These are phyloP conservation scores for Blastobotrys raffinosifermentans DNA, from an alignment of 1,139 yeast genomes.

Conservation along the genomic window DNA sequence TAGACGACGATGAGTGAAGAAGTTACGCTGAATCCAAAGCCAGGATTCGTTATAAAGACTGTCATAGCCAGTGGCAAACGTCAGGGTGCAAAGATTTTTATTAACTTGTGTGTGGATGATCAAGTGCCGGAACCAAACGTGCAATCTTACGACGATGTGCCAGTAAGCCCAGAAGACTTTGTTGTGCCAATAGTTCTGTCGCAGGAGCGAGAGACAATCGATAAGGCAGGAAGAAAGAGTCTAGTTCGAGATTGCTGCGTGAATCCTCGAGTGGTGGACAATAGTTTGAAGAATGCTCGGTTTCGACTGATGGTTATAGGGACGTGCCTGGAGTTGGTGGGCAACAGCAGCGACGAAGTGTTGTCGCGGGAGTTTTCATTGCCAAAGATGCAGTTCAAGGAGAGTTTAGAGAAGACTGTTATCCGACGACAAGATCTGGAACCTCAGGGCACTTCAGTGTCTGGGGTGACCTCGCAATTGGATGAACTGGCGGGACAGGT, in stretches of 20 bases:
- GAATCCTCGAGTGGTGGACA: slow-evolving; percentile 29
- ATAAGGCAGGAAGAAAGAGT: slow-evolving; percentile 63
- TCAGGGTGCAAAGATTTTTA: slow-evolving; percentile 58
- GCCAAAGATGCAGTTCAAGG: slow-evolving; percentile 31
- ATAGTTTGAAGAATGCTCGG: slow-evolving; percentile 52
- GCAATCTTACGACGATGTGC: slow-evolving; percentile 26
- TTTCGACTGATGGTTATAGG: slow-evolving; percentile 59
- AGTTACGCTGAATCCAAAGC: slow-evolving; percentile 40
- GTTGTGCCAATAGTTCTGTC: slow-evolving; percentile 77
- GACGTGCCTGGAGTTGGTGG: slow-evolving; percentile 33
- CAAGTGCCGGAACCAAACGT: slow-evolving; percentile 53
- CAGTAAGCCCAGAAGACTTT: slow-evolving; percentile 54
- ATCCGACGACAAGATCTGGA: slow-evolving; percentile 9
- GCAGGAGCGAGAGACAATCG: slow-evolving; percentile 45
- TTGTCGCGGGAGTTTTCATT: slow-evolving; percentile 23
- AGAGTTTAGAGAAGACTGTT: slow-evolving; percentile 24
- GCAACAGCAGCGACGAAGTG: slow-evolving; percentile 22
- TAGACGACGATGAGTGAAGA: slow-evolving; percentile 10
- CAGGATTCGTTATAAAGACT: slow-evolving; percentile 65
- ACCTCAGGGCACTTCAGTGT: slow-evolving; percentile 1
- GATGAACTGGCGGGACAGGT: slow-evolving; percentile 12
- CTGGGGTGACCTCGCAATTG: slow-evolving; percentile 9
- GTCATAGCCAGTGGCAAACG: slow-evolving; percentile 37
- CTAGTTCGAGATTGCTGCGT: slow-evolving; percentile 65
- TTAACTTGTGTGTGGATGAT: slow-evolving; percentile 64